Base-by-base conservation (phyloP, 1,284 basidiomycete genomes). In the Takashimella tepidaria region DNA sequence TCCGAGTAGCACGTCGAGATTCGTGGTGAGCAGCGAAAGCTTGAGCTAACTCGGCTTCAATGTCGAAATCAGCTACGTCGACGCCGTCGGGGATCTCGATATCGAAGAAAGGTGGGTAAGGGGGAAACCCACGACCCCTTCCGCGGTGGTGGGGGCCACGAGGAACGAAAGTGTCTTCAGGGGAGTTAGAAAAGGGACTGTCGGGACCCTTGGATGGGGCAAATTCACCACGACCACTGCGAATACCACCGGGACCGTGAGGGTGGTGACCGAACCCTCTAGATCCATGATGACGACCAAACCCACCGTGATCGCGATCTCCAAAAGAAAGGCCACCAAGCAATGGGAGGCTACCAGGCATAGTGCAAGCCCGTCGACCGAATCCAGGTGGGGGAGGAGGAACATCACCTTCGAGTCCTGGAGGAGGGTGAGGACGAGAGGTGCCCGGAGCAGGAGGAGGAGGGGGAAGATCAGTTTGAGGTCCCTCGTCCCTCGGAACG, bases 1-100 rank as follows among this genome's bases (percentile, higher is more conserved):
- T 88, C n/a, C n/a, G n/a, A n/a, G n/a, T n/a, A 85, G 0, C 77
- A 89, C 40, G 76, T 89, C 25, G 89, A 91, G 66, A 87, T 89
- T 5, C 82, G 87, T 37, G 31, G 31, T 37, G 31, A 16, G 31
- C 31, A 16, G 31, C 49, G n/a, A 8, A 22, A 8, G 42, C 42
- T 8, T 25, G 45, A 16, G 45, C 51, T 16, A 47, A 41, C 37
- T 52, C 51, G 40, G 51, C 51, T 3, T 22, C 45, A 20, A 22
- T 46, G 51, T 52, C 51, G 31, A 52, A 27, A 20, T 52, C 51
- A 16, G 37, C 45, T 12, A 26, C 8, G 37, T 47, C 22, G 16
- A 52, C 45, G 24, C 51, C 51, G n/a, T 24, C 45, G n/a, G 51
- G 51, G 20, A 52, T 26, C 31, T 47, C 40, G 20, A 52, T 6